A percentile compares a stretch with the other conserved stretches of the same genome.
These are phyloP conservation scores for Globisporangium barbulae DNA, from an alignment of 352 stramenopile genomes.

Conservation along the genomic window DNA sequence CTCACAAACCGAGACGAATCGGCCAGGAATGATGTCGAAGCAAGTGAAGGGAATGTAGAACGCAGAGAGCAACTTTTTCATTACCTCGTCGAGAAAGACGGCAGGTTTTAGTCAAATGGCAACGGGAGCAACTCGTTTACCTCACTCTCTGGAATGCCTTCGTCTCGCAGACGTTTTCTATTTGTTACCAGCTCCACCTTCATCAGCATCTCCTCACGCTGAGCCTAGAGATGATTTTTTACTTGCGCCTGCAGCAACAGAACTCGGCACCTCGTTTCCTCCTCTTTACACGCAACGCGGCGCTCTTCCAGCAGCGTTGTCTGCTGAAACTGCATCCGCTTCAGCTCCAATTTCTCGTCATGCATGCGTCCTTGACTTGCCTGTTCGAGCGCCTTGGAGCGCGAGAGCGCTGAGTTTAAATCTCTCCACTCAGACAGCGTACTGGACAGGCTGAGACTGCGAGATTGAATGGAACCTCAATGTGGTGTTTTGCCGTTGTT, in stretches of 20 bases:
- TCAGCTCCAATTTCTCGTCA: conserved; percentile 3
- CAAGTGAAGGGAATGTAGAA: not conserved
- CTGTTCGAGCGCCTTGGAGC: conserved; percentile 1
- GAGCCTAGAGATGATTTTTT: not conserved
- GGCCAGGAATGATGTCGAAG: not conserved
- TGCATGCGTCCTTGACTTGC: conserved; percentile 7
- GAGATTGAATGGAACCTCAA: not conserved
- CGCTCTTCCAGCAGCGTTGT: conserved; percentile 10
- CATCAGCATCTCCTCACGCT: conserved; percentile 11
- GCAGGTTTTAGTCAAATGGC: conserved; percentile 4
- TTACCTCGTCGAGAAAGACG: conserved; percentile 22
- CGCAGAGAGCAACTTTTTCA: conserved; percentile 13
- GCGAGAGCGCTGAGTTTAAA: conserved; percentile 3
- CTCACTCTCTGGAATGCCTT: conserved; percentile 19
- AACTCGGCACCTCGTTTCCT: conserved; percentile 11
- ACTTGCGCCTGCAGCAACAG: conserved; percentile 8
- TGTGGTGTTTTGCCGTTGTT: not conserved
- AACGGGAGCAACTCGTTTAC: conserved; percentile 19
- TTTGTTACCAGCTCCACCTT: conserved; percentile 15
- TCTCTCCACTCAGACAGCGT: conserved; percentile 15
- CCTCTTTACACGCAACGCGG: conserved; percentile 3
- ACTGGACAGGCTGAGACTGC: not conserved
- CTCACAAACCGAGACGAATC: no score
- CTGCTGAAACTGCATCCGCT: conserved; percentile 9
- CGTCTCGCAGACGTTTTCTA: conserved; percentile 16